Conservation (phyloP, 495 filamentous ascomycete species). For the Penicillium ucsense region DNA sequence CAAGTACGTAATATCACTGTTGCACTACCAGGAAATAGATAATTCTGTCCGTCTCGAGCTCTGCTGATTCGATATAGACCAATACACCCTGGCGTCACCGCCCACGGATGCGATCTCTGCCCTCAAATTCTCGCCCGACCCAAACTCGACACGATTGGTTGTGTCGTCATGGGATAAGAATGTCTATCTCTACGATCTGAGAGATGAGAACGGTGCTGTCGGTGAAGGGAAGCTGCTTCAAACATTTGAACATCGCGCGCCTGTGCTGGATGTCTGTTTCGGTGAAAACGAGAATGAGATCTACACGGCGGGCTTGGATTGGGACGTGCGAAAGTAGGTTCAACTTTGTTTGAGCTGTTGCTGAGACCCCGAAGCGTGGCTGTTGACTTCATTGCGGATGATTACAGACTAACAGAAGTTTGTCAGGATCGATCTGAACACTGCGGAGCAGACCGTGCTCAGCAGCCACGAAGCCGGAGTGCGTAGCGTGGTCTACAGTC, state of each 20-base stretch:
- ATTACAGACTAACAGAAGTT: slow-evolving; percentile 3
- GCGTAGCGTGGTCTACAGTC: slow-evolving; percentile 72
- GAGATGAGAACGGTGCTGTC: slow-evolving; percentile 44
- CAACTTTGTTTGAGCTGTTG: background rate
- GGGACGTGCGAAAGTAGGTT: slow-evolving; percentile 64
- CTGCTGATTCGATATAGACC: slow-evolving; percentile 19
- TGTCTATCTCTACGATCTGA: slow-evolving; percentile 80
- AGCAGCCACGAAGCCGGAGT: slow-evolving; percentile 71
- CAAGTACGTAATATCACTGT: slow-evolving; percentile 19
- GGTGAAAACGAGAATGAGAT: slow-evolving; percentile 69
- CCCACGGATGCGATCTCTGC: slow-evolving; percentile 86
- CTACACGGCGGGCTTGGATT: slow-evolving; percentile 77
- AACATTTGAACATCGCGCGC: slow-evolving; percentile 73
- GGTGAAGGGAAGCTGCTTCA: slow-evolving; percentile 53
- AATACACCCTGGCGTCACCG: slow-evolving; percentile 43
- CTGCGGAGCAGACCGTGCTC: slow-evolving; percentile 61
- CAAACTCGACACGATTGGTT: slow-evolving; percentile 56
- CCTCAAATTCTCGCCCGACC: slow-evolving; percentile 68
- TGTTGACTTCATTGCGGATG: background rate
- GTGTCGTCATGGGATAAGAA: slow-evolving; percentile 93
- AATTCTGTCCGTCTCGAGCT: background rate
- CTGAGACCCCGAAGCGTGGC: background rate
- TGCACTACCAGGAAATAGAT: too few relatives aligned
- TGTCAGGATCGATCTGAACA: slow-evolving; percentile 59
- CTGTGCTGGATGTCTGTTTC: slow-evolving; percentile 86